Evolutionary conservation across 306 rosid species (phyloP).

Genomic region (Trifolium fragiferum): DNA sequence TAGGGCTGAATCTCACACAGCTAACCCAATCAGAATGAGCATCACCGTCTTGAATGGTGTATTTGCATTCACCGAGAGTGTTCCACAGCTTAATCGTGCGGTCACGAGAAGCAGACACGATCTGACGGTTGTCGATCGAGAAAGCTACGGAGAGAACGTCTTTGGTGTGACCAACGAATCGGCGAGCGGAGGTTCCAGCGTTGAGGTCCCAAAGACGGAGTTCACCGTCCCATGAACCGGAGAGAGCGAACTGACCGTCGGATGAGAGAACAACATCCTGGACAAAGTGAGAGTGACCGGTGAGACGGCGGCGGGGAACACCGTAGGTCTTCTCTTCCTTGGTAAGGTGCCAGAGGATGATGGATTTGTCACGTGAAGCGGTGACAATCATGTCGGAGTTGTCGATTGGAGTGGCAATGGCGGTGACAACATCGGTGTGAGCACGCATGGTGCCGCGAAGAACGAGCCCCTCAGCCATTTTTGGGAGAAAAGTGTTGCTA

Average conservation of each 20-base stretch:
- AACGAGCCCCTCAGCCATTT: slow-evolving; percentile 72
- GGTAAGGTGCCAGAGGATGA: slow-evolving; percentile 86
- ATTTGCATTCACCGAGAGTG: slow-evolving; percentile 96
- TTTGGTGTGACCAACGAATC: slow-evolving; percentile 94
- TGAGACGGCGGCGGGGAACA: slow-evolving; percentile 89
- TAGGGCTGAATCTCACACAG: slow-evolving; percentile 89
- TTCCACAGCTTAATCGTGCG: slow-evolving; percentile 97
- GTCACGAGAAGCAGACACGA: slow-evolving; percentile 97
- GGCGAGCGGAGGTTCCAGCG: slow-evolving; percentile 77
- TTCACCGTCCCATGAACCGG: slow-evolving; percentile 99
- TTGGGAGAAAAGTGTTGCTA: slow-evolving; percentile 4
- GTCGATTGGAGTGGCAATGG: slow-evolving; percentile 93
- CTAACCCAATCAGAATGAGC: slow-evolving; percentile 91
- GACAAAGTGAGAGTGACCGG: slow-evolving; percentile 91
- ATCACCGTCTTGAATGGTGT: slow-evolving; percentile 79
- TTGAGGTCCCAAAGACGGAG: slow-evolving; percentile 97
- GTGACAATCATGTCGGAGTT: slow-evolving; percentile 89
- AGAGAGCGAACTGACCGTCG: slow-evolving; percentile 96
- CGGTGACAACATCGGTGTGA: slow-evolving; percentile 91
- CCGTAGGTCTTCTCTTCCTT: slow-evolving; percentile 93
- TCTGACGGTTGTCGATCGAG: slow-evolving; percentile 97
- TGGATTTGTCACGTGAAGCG: slow-evolving; percentile 90
- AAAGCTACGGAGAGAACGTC: slow-evolving; percentile 95
- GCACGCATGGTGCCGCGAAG: slow-evolving; percentile 93
- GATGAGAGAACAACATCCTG: slow-evolving; percentile 95